Conservation (phyloP, 306 rosid species). For the Castanopsis chinensis region DNA sequence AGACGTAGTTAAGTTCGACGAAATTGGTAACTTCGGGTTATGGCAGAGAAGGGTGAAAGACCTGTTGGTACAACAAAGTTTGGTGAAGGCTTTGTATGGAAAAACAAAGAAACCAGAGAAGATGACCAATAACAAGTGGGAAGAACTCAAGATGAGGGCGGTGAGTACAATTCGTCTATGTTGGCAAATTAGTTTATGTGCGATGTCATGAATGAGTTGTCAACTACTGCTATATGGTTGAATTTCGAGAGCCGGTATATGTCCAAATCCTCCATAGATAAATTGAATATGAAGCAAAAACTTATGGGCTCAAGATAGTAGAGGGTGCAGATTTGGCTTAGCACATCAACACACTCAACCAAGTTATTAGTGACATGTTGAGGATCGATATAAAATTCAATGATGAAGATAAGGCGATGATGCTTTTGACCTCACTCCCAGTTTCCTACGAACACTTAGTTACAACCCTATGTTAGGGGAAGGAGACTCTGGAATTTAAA, state of each 20-base stretch:
- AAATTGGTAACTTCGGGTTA: neutral
- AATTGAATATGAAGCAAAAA: neutral
- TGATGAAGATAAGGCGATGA: neutral
- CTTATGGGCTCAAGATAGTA: neutral
- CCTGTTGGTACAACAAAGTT: neutral
- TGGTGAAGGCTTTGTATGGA: neutral
- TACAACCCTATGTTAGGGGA: no score
- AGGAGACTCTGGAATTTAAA: no score
- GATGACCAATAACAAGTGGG: no score
- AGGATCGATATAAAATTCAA: neutral
- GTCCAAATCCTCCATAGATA: neutral
- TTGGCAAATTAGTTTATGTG: neutral
- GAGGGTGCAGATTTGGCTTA: neutral
- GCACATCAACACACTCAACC: neutral
- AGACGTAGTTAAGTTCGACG: no score
- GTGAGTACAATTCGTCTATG: no score
- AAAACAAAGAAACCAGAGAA: no score
- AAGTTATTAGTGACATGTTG: neutral
- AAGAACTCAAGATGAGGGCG: no score
- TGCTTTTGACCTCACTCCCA: neutral
- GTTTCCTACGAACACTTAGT: no score
- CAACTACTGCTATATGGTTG: neutral
- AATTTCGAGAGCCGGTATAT: neutral
- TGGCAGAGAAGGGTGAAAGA: neutral
- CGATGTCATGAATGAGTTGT: neutral